Conservation (phyloP, 2,329 filamentous ascomycete species). For the Escovopsis sp. region DNA sequence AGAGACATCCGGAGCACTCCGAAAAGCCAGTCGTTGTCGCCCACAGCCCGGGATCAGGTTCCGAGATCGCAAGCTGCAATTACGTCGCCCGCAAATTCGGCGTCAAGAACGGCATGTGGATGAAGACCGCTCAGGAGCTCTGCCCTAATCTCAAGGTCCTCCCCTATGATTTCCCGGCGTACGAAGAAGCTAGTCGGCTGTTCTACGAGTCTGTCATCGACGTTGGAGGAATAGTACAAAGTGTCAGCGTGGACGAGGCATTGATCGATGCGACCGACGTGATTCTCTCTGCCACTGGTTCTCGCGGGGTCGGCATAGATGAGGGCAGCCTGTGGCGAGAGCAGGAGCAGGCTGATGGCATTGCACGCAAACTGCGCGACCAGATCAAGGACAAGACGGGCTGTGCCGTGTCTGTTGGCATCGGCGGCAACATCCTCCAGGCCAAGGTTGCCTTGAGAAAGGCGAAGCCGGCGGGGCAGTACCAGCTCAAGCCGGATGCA, state of each 20-base stretch:
- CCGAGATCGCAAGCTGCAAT: constrained; percentile 96
- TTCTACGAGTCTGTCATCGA: constrained; percentile 80
- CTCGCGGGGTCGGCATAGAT: constrained; percentile 45
- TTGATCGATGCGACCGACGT: constrained; percentile 67
- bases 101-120: constrained; percentile 99
- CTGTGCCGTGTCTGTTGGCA: constrained; percentile 83
- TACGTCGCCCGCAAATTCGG: constrained; percentile 78
- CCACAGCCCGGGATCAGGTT: constrained; percentile 70
- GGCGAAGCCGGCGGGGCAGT: constrained; percentile 89
- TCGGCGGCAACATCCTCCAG: constrained; percentile 77
- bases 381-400: constrained; percentile 60
- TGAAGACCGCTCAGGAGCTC: constrained; percentile 72
- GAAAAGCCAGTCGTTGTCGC: constrained; percentile 80
- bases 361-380: constrained; percentile 49
- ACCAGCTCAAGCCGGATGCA: constrained; percentile 71
- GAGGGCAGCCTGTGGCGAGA: constrained; percentile 63
- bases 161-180: constrained; percentile 91
- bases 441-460: constrained; percentile 83
- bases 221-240: constrained; percentile 74
- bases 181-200: constrained; percentile 75
- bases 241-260: constrained; percentile 93
- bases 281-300: constrained; percentile 50
- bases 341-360: constrained; percentile 60
- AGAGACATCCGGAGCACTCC: constrained; percentile 57
- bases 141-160: constrained; percentile 78